A percentile compares a stretch with the other conserved stretches of the same genome.
These are phyloP conservation scores for Aspergillus ostianus DNA, from an alignment of 495 filamentous ascomycete species.

Conservation along the genomic window DNA sequence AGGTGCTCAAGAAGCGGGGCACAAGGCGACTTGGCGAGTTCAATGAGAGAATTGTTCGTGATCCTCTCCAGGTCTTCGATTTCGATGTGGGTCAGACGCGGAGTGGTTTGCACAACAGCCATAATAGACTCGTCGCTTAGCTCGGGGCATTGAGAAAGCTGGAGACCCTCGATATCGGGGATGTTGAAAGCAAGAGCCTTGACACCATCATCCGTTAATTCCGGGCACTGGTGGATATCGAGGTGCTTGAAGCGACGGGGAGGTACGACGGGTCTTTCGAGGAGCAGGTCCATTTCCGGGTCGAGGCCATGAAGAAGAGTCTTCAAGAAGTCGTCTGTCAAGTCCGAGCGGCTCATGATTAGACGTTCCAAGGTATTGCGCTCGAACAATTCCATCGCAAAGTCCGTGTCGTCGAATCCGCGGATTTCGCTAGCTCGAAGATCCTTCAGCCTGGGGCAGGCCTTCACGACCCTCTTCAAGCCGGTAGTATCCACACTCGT, in stretches of 20 bases:
- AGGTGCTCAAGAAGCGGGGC: slow-evolving; percentile 70
- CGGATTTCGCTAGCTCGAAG: slow-evolving; percentile 78
- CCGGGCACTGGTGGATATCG: slow-evolving; percentile 75
- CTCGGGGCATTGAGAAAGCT: slow-evolving; percentile 67
- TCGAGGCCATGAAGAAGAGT: slow-evolving; percentile 70
- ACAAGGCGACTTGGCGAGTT: slow-evolving; percentile 74
- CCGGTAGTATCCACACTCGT: slow-evolving; percentile 78
- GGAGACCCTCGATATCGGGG: slow-evolving; percentile 77
- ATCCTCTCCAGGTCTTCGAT: slow-evolving; percentile 80
- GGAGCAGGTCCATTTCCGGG: slow-evolving; percentile 75
- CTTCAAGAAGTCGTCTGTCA: slow-evolving; percentile 69
- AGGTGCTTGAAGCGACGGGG: slow-evolving; percentile 79
- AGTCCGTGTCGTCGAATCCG: slow-evolving; percentile 69
- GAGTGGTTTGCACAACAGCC: slow-evolving; percentile 69
- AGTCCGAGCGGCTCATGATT: slow-evolving; percentile 71
- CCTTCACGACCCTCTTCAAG: slow-evolving; percentile 67
- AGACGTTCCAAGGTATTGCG: slow-evolving; percentile 80
- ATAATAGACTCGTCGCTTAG: slow-evolving; percentile 73
- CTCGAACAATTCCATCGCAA: slow-evolving; percentile 70
- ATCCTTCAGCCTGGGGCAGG: slow-evolving; percentile 72
- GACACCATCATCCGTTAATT: slow-evolving; percentile 69
- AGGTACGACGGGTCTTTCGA: slow-evolving; percentile 70
- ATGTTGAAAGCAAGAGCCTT: slow-evolving; percentile 67
- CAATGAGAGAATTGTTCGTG: slow-evolving; percentile 69
- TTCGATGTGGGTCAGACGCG: slow-evolving; percentile 80